A percentile compares a stretch with the other conserved stretches of the same genome.
Conservation (phyloP, 225 moss, liverwort and hornwort species). For the Anthoceros angustus region DNA sequence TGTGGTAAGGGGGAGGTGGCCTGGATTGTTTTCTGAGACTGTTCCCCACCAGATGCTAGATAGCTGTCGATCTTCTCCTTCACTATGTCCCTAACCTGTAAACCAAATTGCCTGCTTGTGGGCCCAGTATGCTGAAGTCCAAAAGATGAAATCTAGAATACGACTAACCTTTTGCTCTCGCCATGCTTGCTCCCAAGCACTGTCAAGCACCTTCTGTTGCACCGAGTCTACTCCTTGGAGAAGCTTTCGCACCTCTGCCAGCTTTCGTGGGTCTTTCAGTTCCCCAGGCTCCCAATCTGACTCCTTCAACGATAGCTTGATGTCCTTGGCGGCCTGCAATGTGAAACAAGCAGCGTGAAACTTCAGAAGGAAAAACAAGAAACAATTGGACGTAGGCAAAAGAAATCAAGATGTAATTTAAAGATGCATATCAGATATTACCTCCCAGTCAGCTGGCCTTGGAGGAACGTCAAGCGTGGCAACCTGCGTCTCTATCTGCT, state of each 20-base stretch:
- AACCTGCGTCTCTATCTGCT: slow-evolving; percentile 47
- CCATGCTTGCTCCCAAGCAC: slow-evolving; percentile 70
- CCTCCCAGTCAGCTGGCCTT: slow-evolving; percentile 77
- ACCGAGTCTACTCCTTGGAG: slow-evolving; percentile 52
- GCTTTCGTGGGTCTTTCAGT: slow-evolving; percentile 32
- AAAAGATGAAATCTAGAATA: not conserved
- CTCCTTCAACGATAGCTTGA: slow-evolving; percentile 43
- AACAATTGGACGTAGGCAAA: not conserved
- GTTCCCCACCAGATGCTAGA: slow-evolving; percentile 34
- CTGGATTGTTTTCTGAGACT: slow-evolving; percentile 21
- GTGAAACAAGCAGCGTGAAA: slow-evolving; percentile 9
- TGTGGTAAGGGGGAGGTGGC: slow-evolving; percentile 18
- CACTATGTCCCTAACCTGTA: slow-evolving; percentile 50
- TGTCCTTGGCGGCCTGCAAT: slow-evolving; percentile 11
- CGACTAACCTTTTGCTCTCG: slow-evolving; percentile 44
- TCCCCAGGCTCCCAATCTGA: slow-evolving; percentile 57
- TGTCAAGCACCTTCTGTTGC: slow-evolving; percentile 35
- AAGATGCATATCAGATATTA: slow-evolving; percentile 15
- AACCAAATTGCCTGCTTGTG: not conserved
- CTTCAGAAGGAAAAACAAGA: not conserved
- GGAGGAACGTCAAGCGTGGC: slow-evolving; percentile 50
- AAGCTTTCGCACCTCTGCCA: slow-evolving; percentile 42
- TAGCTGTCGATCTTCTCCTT: slow-evolving; percentile 45
- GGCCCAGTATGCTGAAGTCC: not conserved
- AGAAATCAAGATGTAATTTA: not conserved